Conservation (phyloP, 495 filamentous ascomycete species). For the Podospora tetraspora region DNA sequence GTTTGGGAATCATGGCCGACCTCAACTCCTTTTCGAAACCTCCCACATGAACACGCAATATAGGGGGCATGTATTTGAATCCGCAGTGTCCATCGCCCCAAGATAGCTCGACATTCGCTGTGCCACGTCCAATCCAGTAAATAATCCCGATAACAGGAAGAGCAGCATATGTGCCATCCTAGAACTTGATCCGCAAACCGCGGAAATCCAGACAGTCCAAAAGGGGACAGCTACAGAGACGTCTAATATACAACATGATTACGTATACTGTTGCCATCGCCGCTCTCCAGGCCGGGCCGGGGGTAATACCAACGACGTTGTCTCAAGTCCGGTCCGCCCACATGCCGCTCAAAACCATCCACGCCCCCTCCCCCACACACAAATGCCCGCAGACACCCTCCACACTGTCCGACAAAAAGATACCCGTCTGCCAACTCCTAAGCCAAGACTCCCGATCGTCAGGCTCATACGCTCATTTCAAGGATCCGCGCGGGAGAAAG, state of each 20-base stretch:
- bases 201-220: too few species aligned
- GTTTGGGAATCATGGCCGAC: too few species aligned
- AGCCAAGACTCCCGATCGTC: background rate
- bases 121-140: background rate
- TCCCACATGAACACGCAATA: too few species aligned
- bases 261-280: background rate
- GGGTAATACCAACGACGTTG: background rate
- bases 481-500: background rate
- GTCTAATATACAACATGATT: background rate
- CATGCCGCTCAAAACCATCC: too few species aligned
- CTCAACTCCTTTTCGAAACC: too few species aligned
- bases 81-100: too few species aligned
- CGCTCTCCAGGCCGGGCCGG: background rate
- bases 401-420: background rate
- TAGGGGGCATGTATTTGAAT: too few species aligned
- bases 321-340: background rate
- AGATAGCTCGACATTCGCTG: background rate
- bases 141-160: background rate
- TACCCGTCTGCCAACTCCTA: slow-evolving; percentile 7
- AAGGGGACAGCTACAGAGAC: background rate
- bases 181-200: too few species aligned
- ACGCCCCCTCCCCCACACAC: too few species aligned
- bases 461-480: background rate
- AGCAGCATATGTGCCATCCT: background rate
- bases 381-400: background rate